Base-by-base conservation (phyloP, 371 early-diverging fungal genomes). In the Zychaea mexicana region DNA sequence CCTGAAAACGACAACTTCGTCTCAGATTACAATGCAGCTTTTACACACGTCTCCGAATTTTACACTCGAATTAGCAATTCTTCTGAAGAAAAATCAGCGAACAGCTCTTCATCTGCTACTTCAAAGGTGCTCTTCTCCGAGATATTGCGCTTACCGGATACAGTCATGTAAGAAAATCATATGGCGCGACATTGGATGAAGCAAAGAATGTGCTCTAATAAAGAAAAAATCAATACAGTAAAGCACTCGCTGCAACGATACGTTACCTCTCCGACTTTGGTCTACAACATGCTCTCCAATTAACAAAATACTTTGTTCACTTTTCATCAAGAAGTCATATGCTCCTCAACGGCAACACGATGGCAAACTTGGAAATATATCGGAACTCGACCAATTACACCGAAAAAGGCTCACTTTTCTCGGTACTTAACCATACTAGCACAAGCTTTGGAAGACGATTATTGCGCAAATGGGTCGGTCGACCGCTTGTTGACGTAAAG, bases 381-480 rank as follows among this genome's bases (percentile, higher is more conserved):
- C 77, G 77, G 12, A 91, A 86, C 55, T 74, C 81, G 52, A 87
- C 86, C 2, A 83, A 85, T 31, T 73, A 70, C 54, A 70, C 70
- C 0, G 75, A 66, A 15, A 65, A 82, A 17, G 90, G 92, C 0
- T 82, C 86, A 0, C 71, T 94, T 38, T 81, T 92, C 47, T 81
- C 84, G 66, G 74, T 87, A 1, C 61, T 94, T 57, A 86, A 93
- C 65, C 85, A 85, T 54, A 93, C 93, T 0, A 67, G 61, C 3
- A 92, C 94, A 3, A 76, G 79, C 28, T 91, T 91, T 74, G 97
- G 97, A 21, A 67, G 84, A 33, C 76, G 96, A 27, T 61, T 93
- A 60, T 74, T 97, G 49, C 85, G 87, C 42, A 88, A 87, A 64
- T 96, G 94, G 95, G 72, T 94, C 3, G 88, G 89, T 0, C 78